Conservation (phyloP, 192 early-diverging fungal species). For the Podila horticola region DNA sequence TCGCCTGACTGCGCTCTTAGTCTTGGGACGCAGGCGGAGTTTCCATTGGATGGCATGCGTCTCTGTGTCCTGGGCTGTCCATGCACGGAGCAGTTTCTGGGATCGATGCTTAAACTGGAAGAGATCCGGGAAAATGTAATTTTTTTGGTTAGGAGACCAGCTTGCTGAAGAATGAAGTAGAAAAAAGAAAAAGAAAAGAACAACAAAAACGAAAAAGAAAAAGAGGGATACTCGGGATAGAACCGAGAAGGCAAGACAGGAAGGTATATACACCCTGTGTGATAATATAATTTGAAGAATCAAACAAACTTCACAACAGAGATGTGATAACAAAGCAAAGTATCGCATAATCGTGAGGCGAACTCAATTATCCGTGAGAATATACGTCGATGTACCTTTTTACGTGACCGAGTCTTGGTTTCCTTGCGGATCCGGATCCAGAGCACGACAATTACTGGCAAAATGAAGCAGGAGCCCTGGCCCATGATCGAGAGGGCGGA, state of each 20-base stretch:
- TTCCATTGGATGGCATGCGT: slow-evolving; percentile 51
- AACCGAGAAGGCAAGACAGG: neutral
- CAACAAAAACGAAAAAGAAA: neutral
- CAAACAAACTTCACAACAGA: neutral
- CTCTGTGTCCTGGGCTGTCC: slow-evolving; percentile 29
- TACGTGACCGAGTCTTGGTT: slow-evolving; percentile 18
- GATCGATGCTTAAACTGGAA: slow-evolving; percentile 38
- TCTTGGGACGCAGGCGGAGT: slow-evolving; percentile 23
- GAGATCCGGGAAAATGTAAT: no score
- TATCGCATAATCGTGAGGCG: neutral
- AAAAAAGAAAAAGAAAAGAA: neutral
- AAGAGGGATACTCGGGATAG: neutral
- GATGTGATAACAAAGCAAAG: neutral
- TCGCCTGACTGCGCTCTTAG: slow-evolving; percentile 3
- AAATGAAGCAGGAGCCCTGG: slow-evolving; percentile 35
- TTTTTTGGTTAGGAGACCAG: neutral
- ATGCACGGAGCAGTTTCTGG: slow-evolving; percentile 34
- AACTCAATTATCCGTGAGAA: no score
- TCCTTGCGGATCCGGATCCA: slow-evolving; percentile 47
- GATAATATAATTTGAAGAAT: neutral
- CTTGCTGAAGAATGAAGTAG: neutral
- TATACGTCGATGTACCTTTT: slow-evolving; percentile 13
- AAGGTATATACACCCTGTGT: no score
- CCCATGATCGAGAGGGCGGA: slow-evolving; percentile 19
- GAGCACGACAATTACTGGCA: slow-evolving; percentile 34